Percentiles rank a stretch among this genome's conserved stretches.
Evolutionary conservation across 805 yeast genomes (phyloP).

Genomic region (Maudiozyma pseudohumilis): DNA sequence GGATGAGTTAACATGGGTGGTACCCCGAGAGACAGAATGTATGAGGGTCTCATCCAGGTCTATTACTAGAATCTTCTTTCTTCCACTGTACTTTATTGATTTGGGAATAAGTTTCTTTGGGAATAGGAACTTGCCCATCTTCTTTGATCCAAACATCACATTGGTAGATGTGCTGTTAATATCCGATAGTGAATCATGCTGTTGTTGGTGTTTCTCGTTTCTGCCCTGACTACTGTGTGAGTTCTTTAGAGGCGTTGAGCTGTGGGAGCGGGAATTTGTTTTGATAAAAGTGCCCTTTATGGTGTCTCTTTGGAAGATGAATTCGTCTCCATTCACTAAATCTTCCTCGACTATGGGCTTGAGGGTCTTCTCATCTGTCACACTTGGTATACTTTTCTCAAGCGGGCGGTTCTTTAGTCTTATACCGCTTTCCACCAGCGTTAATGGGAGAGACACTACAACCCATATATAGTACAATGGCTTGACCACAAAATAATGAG

Average conservation of each 20-base stretch:
- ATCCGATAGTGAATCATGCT: conserved; percentile 1
- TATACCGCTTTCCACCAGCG: conserved; percentile 29
- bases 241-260: conserved; percentile 2
- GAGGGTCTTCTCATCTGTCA: not conserved
- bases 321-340: conserved; percentile 21
- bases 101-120: conserved; percentile 35
- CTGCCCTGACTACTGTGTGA: not conserved
- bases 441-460: conserved; percentile 47
- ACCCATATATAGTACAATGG: conserved; percentile 44
- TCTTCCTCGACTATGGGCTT: conserved; percentile 18
- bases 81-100: conserved; percentile 28
- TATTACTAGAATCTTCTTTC: conserved; percentile 56
- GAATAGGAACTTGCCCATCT: conserved; percentile 34
- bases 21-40: conserved; percentile 71
- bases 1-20: conserved; percentile 21
- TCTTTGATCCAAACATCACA: conserved; percentile 20
- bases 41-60: conserved; percentile 93
- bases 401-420: conserved; percentile 10
- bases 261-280: conserved; percentile 5
- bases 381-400: not conserved
- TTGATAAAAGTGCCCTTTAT: conserved; percentile 26
- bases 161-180: not conserved
- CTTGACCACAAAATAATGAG: conserved; percentile 40
- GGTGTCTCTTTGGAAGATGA: conserved; percentile 22
- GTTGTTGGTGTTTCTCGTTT: not conserved